These are phyloP conservation scores for Thyridium curvatum DNA, from an alignment of 2,329 filamentous ascomycete species.

Conservation along the genomic window DNA sequence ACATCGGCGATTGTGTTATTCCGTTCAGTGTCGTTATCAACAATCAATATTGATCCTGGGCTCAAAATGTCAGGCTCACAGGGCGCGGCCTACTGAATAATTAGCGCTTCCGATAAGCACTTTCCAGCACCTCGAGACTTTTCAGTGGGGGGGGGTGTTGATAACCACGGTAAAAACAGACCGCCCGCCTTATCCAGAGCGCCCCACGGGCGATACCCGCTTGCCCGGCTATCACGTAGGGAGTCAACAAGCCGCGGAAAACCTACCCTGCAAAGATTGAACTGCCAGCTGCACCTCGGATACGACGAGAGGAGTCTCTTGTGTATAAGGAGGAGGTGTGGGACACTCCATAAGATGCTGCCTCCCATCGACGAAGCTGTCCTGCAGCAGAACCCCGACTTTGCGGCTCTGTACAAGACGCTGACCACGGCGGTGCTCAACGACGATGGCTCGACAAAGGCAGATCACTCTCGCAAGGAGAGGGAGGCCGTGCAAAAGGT, in stretches of 20 bases:
- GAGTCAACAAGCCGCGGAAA: too few relatives aligned
- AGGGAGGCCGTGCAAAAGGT: slow-evolving; percentile 44
- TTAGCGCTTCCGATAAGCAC: too few relatives aligned
- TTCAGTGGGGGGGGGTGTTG: too few relatives aligned
- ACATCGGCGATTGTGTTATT: too few relatives aligned
- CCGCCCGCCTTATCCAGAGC: not conserved
- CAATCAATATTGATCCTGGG: too few relatives aligned
- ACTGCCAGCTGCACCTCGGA: too few relatives aligned
- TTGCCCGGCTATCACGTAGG: not conserved
- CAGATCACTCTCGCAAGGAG: slow-evolving; percentile 42
- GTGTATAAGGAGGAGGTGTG: not conserved
- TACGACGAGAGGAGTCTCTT: too few relatives aligned
- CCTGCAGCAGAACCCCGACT: slow-evolving; percentile 51
- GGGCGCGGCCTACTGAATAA: too few relatives aligned
- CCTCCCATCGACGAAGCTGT: slow-evolving; percentile 51
- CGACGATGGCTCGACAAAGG: slow-evolving; percentile 49
- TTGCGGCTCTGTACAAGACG: slow-evolving; percentile 50
- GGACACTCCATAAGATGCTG: slow-evolving; percentile 35
- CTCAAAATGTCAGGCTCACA: too few relatives aligned
- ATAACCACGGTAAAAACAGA: not conserved
- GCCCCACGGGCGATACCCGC: not conserved
- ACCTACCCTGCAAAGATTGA: too few relatives aligned
- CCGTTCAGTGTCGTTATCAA: too few relatives aligned
- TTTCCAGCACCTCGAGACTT: too few relatives aligned
- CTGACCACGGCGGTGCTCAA: slow-evolving; percentile 49